A percentile compares a stretch with the other conserved stretches of the same genome.
Conservation (phyloP, 2,329 filamentous ascomycete species). For the Colletotrichum filicis region DNA sequence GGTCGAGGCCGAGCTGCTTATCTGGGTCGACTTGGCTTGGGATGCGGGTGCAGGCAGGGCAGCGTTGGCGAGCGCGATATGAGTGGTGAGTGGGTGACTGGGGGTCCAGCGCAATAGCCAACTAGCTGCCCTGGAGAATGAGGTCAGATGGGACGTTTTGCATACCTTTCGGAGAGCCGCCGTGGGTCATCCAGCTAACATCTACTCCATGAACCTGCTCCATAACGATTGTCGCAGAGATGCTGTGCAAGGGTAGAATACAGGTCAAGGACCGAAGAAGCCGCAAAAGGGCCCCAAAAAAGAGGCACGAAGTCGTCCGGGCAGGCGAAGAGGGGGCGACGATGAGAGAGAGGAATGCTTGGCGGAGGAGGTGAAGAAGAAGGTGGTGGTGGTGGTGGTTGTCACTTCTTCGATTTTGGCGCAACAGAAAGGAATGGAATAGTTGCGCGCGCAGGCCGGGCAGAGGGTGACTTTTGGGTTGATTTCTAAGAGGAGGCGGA, state of each 20-base stretch:
- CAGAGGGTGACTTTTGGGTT: conserved; percentile 22
- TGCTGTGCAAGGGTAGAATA: background rate
- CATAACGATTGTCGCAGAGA: conserved; percentile 62
- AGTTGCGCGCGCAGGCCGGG: conserved; percentile 1
- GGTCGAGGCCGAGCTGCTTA: conserved; percentile 20
- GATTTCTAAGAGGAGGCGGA: conserved; percentile 25
- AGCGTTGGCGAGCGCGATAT: conserved; percentile 13
- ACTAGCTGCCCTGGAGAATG: conserved; percentile 28
- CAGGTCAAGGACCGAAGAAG: background rate
- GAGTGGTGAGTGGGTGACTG: conserved; percentile 21
- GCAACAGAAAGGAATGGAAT: conserved; percentile 9
- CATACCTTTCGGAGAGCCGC: conserved; percentile 84
- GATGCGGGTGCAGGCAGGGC: conserved; percentile 16
- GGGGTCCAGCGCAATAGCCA: background rate
- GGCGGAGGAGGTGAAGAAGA: background rate
- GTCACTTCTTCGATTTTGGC: background rate
- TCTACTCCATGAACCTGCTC: conserved; percentile 86
- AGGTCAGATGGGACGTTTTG: conserved; percentile 37
- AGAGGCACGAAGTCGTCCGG: background rate
- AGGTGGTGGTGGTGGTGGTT: background rate
- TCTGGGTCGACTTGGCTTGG: conserved; percentile 29
- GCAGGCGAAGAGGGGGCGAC: background rate
- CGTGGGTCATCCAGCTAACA: conserved; percentile 89
- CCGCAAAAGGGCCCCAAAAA: conserved; percentile 17
- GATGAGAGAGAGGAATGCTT: background rate